Base-by-base conservation (phyloP, 495 filamentous ascomycete species). In the Alectoria sarmentosa region DNA sequence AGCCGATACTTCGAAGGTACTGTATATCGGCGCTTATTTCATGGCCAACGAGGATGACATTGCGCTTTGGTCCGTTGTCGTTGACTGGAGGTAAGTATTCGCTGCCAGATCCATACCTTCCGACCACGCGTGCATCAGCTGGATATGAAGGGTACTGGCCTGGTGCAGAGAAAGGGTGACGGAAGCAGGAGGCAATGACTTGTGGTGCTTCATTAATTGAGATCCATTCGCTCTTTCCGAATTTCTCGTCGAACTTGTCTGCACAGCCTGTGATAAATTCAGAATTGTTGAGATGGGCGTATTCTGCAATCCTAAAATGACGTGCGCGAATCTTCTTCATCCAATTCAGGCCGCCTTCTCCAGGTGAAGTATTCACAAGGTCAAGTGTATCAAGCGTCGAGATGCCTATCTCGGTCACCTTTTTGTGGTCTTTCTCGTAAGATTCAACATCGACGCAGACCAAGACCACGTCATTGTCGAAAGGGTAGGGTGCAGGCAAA, bases 391-490 rank as follows among this genome's bases (percentile, higher is more conserved):
- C 94, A 28, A 98, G 83, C 14, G 82, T 85, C 13, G 90, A 86
- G 57, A 98, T 79, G 41, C 94, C 94, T 61, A 98, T 79, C 72
- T 98, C 94, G 6, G 91, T 96, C 65, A 97, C 77, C 3, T 80
- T 69, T 55, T 76, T 74, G 6, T 80, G 78, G 61, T 84, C 75
- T 34, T 73, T 71, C 44, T 61, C 93, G 66, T 86, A 93, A 11
- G 86, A 83, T 73, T 98, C 94, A 38, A 92, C 72, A 70, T 98
- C 93, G 54, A 96, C 76, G 66, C 81, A 85, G 63, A 96, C 76
- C 69, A 98, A 90, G 30, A 95, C 76, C 2, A 88, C 83, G 44
- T 80, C 77, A 28, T 76, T 67, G 23, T 80, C 74, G 67, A 84
- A 84, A 3, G 76, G 73, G 62, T 77, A 79, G 13, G 76, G 81